phyloP scores from a whole-genome alignment of 2,329 filamentous ascomycete species.

The Knoxdaviesia capensis region DNA sequence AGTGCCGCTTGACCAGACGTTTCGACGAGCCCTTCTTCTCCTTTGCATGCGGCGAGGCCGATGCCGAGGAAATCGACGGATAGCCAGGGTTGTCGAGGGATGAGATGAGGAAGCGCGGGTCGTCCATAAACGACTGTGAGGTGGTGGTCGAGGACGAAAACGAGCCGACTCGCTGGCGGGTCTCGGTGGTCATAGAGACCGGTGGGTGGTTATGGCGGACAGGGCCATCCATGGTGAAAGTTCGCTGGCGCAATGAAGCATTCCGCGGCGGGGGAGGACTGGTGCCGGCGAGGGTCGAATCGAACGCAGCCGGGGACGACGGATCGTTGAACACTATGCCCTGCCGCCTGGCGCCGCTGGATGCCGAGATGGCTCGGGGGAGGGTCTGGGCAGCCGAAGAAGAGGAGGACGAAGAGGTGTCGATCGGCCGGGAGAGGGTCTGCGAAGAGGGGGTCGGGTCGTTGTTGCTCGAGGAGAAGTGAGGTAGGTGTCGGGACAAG shows the following conservation, averaged over 20 bases:
- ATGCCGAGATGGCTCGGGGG: slow-evolving; percentile 7
- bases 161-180: slow-evolving; percentile 47
- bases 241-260: slow-evolving; percentile 24
- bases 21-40: slow-evolving; percentile 25
- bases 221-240: slow-evolving; percentile 36
- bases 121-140: slow-evolving; percentile 31
- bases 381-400: slow-evolving; percentile 5
- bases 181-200: slow-evolving; percentile 19
- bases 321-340: slow-evolving; percentile 39
- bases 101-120: slow-evolving; percentile 20
- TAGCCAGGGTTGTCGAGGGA: slow-evolving; percentile 21
- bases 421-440: slow-evolving; percentile 9
- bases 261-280: slow-evolving; percentile 12
- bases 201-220: slow-evolving; percentile 23
- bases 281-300: slow-evolving; percentile 15
- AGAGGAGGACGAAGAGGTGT: not conserved
- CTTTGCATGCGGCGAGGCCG: slow-evolving; percentile 8
- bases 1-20: slow-evolving; percentile 33
- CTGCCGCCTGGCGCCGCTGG: slow-evolving; percentile 25
- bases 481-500: slow-evolving; percentile 8
- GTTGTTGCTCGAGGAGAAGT: not conserved
- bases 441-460: not conserved
- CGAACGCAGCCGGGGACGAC: slow-evolving; percentile 27
- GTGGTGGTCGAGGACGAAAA: slow-evolving; percentile 37
- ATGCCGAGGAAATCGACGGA: slow-evolving; percentile 15